Evolutionary conservation across 2,329 filamentous ascomycete species (phyloP).

Genomic region (Epichloe scottii): DNA sequence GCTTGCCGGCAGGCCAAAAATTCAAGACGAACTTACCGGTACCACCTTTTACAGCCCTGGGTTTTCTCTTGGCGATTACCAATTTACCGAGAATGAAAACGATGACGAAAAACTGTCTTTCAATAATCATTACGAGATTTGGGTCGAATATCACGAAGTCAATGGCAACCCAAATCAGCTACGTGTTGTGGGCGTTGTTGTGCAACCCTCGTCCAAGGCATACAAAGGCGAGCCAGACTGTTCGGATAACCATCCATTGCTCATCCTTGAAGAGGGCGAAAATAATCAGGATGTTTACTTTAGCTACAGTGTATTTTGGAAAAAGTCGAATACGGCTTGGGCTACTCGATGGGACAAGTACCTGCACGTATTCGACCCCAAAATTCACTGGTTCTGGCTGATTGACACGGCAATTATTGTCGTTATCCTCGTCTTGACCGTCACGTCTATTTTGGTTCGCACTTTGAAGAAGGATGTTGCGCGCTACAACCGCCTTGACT

Average conservation of each 20-base stretch:
- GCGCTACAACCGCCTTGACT: constrained; percentile 87
- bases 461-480: constrained; percentile 92
- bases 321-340: constrained; percentile 72
- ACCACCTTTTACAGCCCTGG: constrained; percentile 83
- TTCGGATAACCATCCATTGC: constrained; percentile 37
- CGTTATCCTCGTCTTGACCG: constrained; percentile 78
- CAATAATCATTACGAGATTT: constrained; percentile 94
- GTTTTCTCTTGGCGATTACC: constrained; percentile 35
- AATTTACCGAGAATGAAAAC: constrained; percentile 47
- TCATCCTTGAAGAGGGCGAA: constrained; percentile 49
- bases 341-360: constrained; percentile 99
- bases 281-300: constrained; percentile 56
- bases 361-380: constrained; percentile 89
- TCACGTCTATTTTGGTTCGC: constrained; percentile 80
- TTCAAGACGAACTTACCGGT: constrained; percentile 62
- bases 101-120: constrained; percentile 48
- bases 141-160: constrained; percentile 83
- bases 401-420: constrained; percentile 95
- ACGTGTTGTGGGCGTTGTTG: constrained; percentile 83
- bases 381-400: constrained; percentile 98
- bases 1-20: constrained; percentile 81
- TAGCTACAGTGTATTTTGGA: constrained; percentile 91
- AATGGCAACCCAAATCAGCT: constrained; percentile 53
- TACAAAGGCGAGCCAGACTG: constrained; percentile 50
- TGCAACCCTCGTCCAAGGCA: constrained; percentile 66